Conservation (phyloP, 495 filamentous ascomycete species). For the Penicillium dipodomyicola region DNA sequence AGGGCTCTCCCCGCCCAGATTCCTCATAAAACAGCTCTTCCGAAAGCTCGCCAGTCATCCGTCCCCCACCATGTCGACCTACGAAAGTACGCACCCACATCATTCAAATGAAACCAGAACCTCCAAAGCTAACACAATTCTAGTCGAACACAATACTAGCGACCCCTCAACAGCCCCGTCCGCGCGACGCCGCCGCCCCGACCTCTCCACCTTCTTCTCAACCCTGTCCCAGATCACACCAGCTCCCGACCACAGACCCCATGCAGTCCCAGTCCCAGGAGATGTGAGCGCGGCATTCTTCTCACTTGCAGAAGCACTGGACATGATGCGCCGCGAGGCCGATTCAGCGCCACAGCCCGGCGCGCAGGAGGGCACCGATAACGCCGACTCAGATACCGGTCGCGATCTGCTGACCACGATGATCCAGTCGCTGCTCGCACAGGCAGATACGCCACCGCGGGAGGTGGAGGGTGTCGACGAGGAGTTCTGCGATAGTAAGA, state of each 20-base stretch:
- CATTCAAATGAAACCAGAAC: not conserved
- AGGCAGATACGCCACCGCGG: conserved; percentile 63
- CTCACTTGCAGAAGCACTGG: conserved; percentile 58
- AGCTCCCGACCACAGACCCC: conserved; percentile 45
- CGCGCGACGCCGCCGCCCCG: conserved; percentile 60
- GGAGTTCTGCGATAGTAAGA: conserved; percentile 67
- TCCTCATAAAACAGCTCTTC: conserved; percentile 2
- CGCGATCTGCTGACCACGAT: conserved; percentile 58
- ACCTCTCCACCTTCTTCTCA: conserved; percentile 85
- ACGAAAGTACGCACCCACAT: conserved; percentile 46
- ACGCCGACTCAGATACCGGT: conserved; percentile 11
- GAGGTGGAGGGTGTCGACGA: conserved; percentile 75
- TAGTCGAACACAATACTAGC: conserved; percentile 80
- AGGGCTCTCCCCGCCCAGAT: conserved; percentile 19
- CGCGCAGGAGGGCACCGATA: conserved; percentile 8
- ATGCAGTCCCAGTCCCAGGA: conserved; percentile 68
- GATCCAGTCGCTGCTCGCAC: conserved; percentile 58
- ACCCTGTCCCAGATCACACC: conserved; percentile 65
- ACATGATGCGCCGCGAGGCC: conserved; percentile 43
- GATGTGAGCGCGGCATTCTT: conserved; percentile 65
- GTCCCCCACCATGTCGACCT: conserved; percentile 50
- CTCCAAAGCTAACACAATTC: not conserved
- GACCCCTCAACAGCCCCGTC: conserved; percentile 37
- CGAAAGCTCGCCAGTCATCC: conserved; percentile 4
- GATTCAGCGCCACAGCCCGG: conserved; percentile 17